phyloP scores from a whole-genome alignment of 257 asterid genomes.

The Penstemon eatonii region DNA sequence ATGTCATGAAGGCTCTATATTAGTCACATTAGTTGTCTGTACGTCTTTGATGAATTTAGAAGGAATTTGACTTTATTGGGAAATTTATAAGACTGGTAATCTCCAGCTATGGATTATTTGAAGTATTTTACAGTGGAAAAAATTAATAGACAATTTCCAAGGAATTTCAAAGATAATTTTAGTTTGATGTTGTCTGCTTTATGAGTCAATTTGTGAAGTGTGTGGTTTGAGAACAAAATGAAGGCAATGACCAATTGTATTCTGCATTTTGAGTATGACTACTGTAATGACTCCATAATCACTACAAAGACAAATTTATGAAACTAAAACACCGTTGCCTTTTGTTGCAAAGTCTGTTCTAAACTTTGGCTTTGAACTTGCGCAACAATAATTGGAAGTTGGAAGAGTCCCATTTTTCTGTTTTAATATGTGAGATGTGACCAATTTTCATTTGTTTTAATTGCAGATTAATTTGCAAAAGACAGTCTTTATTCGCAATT shows the following conservation, averaged over 20 bases:
- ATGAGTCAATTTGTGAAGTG: too few species aligned
- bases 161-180: background rate
- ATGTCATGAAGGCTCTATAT: slow-evolving; percentile 5
- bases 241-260: background rate
- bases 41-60: slow-evolving; percentile 24
- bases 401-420: too few species aligned
- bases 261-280: background rate
- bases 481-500: too few species aligned
- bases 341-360: too few species aligned
- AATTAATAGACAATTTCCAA: background rate
- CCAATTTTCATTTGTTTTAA: too few species aligned
- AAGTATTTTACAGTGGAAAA: background rate
- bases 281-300: background rate
- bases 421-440: too few species aligned
- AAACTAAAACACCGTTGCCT: too few species aligned
- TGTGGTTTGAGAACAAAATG: too few species aligned
- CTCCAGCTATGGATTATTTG: background rate
- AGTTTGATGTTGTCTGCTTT: background rate
- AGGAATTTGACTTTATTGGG: background rate
- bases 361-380: too few species aligned
- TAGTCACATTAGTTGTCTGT: slow-evolving; percentile 12
- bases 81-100: background rate
- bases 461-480: too few species aligned
- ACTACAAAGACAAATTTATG: too few species aligned
- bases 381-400: too few species aligned